Base-by-base conservation (phyloP, 2,329 filamentous ascomycete genomes). In the Hypoxylon sp. region DNA sequence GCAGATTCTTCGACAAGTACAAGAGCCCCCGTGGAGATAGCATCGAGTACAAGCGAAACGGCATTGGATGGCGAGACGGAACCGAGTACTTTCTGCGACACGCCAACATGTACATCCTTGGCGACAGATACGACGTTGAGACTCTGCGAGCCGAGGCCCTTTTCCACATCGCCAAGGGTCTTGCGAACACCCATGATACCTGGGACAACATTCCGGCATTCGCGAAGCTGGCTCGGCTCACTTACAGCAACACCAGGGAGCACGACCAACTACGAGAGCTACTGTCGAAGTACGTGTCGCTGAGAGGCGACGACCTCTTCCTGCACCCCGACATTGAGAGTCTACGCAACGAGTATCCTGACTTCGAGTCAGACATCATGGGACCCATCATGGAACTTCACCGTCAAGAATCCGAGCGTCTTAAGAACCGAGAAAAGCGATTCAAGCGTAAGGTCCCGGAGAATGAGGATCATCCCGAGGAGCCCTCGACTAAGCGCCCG, bases 61-160 rank as follows among this genome's bases (percentile, higher is more conserved):
- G 31, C 6, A 33, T 33, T 11, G 7, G 31, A 11, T 8, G 11
- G 3, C n/a, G 10, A 59, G 56, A 50, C 4, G 13, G 44, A 49
- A 60, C 37, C 10, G 25, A 44, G 8, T 4, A 8, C 6, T 7
- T 65, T 14, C 20, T 50, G 1, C 30, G n/a, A 3, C 62, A 65
- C 17, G 49, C 33, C 8, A n/a, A 42, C 0, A 54, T 65, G 56
- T 65, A 60, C 25, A 10, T 44, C 6, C 22, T 55, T 1, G 62
- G 30, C 1, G 20, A 40, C 6, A 22, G 13, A 48, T 65, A 60
- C 40, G 31, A 50, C 2, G 25, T 60, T 1, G 3, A 2, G 3
- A 6, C 13, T 3, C 22, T 65, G 4, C 8, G n/a, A n/a, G 0
- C 2, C 7, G 5, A 56, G 2, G 40, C 62, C 1, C 6, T 31